Conservation (phyloP, 192 early-diverging fungal species). For the Funneliformis geosporum region DNA sequence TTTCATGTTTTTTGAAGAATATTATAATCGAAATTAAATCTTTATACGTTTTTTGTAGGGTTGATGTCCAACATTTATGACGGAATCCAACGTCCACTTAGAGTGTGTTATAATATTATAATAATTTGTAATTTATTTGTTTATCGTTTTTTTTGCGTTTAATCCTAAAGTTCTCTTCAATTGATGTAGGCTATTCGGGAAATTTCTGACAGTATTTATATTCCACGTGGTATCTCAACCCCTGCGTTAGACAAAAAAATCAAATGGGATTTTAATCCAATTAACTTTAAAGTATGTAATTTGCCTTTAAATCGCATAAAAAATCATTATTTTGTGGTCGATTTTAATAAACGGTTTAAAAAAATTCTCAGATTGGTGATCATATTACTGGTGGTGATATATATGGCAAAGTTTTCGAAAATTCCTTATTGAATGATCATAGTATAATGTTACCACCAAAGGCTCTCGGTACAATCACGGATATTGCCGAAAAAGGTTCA, state of each 20-base stretch:
- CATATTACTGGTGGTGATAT: conserved; percentile 99
- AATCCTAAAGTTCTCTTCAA: neutral
- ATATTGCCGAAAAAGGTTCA: conserved; percentile 88
- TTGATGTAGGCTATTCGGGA: conserved; percentile 80
- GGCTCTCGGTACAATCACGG: conserved; percentile 91
- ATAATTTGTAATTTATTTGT: neutral
- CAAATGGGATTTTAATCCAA: conserved; percentile 94
- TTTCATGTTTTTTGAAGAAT: conserved; percentile 4
- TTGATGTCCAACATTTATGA: conserved; percentile 96
- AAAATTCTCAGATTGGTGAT: conserved; percentile 70
- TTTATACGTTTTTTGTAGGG: conserved; percentile 40
- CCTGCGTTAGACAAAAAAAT: conserved; percentile 90
- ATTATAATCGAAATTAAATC: neutral
- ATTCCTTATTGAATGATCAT: conserved; percentile 89
- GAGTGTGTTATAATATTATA: conserved; percentile 49
- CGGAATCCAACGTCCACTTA: conserved; percentile 98
- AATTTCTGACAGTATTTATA: conserved; percentile 93
- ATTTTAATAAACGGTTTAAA: neutral
- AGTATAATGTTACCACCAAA: conserved; percentile 95
- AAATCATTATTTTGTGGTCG: neutral
- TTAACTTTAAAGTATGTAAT: conserved; percentile 74
- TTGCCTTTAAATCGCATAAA: neutral
- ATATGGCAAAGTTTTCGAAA: conserved; percentile 93
- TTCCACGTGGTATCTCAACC: conserved; percentile 98
- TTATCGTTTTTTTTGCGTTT: conserved; percentile 9